These are phyloP conservation scores for Trichoderma polysporum DNA, from an alignment of 2,329 filamentous ascomycete genomes.

Conservation along the genomic window DNA sequence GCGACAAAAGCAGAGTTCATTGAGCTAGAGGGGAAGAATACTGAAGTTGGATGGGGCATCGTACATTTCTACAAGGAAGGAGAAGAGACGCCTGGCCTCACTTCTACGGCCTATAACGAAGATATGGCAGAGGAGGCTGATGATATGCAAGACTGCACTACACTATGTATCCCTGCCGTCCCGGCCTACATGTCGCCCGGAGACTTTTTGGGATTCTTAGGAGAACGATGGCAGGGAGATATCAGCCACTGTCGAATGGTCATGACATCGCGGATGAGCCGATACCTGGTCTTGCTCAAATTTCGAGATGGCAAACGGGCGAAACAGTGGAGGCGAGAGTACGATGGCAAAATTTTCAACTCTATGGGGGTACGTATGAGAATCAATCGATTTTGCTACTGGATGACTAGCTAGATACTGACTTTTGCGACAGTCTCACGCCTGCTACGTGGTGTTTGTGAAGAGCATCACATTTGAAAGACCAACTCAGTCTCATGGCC, in stretches of 20 bases:
- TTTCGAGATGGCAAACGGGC: slow-evolving; percentile 76
- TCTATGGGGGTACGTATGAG: slow-evolving; percentile 68
- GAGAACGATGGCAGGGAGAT: slow-evolving; percentile 78
- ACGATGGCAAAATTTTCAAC: slow-evolving; percentile 92
- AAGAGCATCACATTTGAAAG: slow-evolving; percentile 85
- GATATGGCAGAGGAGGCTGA: slow-evolving; percentile 33
- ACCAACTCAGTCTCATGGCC: slow-evolving; percentile 47
- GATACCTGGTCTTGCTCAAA: slow-evolving; percentile 95
- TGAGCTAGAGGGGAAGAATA: slow-evolving; percentile 67
- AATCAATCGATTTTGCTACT: slow-evolving; percentile 16
- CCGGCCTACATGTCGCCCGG: slow-evolving; percentile 90
- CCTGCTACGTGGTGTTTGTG: slow-evolving; percentile 92
- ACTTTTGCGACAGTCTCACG: slow-evolving; percentile 64
- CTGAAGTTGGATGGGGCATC: slow-evolving; percentile 85
- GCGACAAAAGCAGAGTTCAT: slow-evolving; percentile 81
- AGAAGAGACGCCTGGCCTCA: slow-evolving; percentile 65
- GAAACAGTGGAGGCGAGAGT: slow-evolving; percentile 76
- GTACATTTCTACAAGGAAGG: slow-evolving; percentile 91
- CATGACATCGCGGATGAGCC: slow-evolving; percentile 81
- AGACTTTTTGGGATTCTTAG: slow-evolving; percentile 88
- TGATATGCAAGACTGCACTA: slow-evolving; percentile 68
- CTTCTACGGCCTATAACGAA: slow-evolving; percentile 27
- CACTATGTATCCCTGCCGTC: slow-evolving; percentile 89
- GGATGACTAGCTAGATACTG: not conserved
- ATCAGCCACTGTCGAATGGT: slow-evolving; percentile 96